These are phyloP conservation scores for Myxozyma vanderwaltii DNA, from an alignment of 805 yeast genomes.

Conservation along the genomic window DNA sequence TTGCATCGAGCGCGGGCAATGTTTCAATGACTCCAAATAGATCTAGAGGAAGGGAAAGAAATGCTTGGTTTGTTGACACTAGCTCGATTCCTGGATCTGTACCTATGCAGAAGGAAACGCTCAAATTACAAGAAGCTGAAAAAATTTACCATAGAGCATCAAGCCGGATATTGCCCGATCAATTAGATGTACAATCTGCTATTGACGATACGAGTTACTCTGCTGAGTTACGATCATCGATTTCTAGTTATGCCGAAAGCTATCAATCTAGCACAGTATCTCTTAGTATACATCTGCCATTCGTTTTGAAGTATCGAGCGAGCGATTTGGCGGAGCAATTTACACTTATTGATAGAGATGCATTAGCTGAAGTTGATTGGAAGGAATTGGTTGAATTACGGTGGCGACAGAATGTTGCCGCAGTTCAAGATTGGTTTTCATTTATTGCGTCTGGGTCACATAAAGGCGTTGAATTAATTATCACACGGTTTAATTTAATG, in stretches of 20 bases:
- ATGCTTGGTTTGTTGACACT: slow-evolving; percentile 23
- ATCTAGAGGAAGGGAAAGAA: slow-evolving; percentile 12
- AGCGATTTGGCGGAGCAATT: slow-evolving; percentile 72
- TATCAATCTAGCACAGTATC: slow-evolving; percentile 26
- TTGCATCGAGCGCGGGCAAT: not conserved
- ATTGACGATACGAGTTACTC: not conserved
- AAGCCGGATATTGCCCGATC: not conserved
- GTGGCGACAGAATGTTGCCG: slow-evolving; percentile 67
- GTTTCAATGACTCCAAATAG: not conserved
- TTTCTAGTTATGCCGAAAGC: slow-evolving; percentile 10
- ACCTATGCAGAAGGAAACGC: slow-evolving; percentile 11
- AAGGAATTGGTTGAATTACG: slow-evolving; percentile 75
- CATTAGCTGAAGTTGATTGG: slow-evolving; percentile 87
- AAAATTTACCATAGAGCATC: not conserved
- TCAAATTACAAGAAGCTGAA: not conserved
- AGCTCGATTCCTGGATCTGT: slow-evolving; percentile 6
- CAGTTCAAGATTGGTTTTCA: slow-evolving; percentile 82
- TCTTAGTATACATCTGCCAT: slow-evolving; percentile 64
- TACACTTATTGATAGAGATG: slow-evolving; percentile 83
- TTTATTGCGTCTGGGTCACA: slow-evolving; percentile 58
- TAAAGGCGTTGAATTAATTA: slow-evolving; percentile 80
- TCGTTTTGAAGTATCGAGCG: slow-evolving; percentile 73
- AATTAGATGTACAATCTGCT: not conserved
- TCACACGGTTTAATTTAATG: slow-evolving; percentile 79
- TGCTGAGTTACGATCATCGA: not conserved